Evolutionary conservation across 176 grass and related monocot species (phyloP).

Genomic region (Ensete ventricosum): DNA sequence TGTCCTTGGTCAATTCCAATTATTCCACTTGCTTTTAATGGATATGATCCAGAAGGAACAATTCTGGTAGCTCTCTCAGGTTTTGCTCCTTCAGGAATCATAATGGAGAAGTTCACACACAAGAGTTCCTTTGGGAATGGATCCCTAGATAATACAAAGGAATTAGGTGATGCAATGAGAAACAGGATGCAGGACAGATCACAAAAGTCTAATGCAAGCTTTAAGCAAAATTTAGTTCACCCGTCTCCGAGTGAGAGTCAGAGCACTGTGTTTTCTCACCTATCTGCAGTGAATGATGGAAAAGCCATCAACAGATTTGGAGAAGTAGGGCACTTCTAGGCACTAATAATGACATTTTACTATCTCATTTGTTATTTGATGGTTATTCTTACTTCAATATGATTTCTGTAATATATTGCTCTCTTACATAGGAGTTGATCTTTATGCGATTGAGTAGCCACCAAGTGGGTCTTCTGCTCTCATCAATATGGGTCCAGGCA

Average conservation of each 20-base stretch:
- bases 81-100: conserved; percentile 44
- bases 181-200: conserved; percentile 19
- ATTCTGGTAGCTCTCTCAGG: conserved; percentile 58
- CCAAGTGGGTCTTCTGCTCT: conserved; percentile 81
- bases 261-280: conserved; percentile 2
- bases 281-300: conserved; percentile 31
- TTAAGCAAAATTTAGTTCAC: conserved; percentile 21
- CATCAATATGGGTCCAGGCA: conserved; percentile 90
- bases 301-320: not conserved
- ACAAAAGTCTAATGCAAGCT: conserved; percentile 25
- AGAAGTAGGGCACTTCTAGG: conserved; percentile 1
- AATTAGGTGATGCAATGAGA: conserved; percentile 25
- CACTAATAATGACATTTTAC: not conserved
- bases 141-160: conserved; percentile 25
- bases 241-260: conserved; percentile 6
- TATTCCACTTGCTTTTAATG: conserved; percentile 50
- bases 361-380: not conserved
- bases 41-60: conserved; percentile 37
- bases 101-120: conserved; percentile 24
- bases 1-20: conserved; percentile 68
- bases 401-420: not conserved
- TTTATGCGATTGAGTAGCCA: conserved; percentile 72
- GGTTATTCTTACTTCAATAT: not conserved
- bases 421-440: conserved; percentile 38
- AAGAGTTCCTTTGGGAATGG: conserved; percentile 26